Percentiles rank a stretch among this genome's conserved stretches.
phyloP scores from a whole-genome alignment of 2,329 filamentous ascomycete genomes.

The Fusarium illudens region DNA sequence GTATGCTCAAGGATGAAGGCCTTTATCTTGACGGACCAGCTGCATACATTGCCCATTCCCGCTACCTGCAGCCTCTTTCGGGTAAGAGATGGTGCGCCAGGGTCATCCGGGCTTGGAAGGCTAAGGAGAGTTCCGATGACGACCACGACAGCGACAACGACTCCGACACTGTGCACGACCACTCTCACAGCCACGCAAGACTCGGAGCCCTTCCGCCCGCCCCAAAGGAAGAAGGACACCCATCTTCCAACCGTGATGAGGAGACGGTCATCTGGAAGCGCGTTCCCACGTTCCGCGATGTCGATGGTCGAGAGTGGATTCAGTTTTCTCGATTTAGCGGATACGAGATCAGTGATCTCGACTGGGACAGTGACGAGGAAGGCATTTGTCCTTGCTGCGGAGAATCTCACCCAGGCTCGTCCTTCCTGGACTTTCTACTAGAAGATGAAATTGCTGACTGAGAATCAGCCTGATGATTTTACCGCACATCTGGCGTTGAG shows the following conservation, averaged over 20 bases:
- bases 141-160: conserved; percentile 42
- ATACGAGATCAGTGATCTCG: conserved; percentile 47
- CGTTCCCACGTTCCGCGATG: conserved; percentile 54
- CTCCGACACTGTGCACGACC: conserved; percentile 38
- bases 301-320: conserved; percentile 55
- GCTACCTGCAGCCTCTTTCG: conserved; percentile 50
- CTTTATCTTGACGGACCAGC: conserved; percentile 58
- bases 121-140: conserved; percentile 36
- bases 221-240: conserved; percentile 54
- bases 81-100: conserved; percentile 53
- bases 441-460: conserved; percentile 43
- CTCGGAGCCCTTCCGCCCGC: conserved; percentile 51
- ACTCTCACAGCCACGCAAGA: conserved; percentile 42
- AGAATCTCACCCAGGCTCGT: conserved; percentile 49
- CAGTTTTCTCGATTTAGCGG: conserved; percentile 56
- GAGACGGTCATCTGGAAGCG: conserved; percentile 61
- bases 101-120: conserved; percentile 57
- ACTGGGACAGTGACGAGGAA: conserved; percentile 48
- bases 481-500: conserved; percentile 18
- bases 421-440: conserved; percentile 46
- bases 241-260: conserved; percentile 51
- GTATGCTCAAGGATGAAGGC: conserved; percentile 63
- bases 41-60: conserved; percentile 53
- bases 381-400: conserved; percentile 53
- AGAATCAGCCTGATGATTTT: conserved; percentile 31